Base-by-base conservation (phyloP, 2,329 filamentous ascomycete species). In the Rutstroemia sp. region DNA sequence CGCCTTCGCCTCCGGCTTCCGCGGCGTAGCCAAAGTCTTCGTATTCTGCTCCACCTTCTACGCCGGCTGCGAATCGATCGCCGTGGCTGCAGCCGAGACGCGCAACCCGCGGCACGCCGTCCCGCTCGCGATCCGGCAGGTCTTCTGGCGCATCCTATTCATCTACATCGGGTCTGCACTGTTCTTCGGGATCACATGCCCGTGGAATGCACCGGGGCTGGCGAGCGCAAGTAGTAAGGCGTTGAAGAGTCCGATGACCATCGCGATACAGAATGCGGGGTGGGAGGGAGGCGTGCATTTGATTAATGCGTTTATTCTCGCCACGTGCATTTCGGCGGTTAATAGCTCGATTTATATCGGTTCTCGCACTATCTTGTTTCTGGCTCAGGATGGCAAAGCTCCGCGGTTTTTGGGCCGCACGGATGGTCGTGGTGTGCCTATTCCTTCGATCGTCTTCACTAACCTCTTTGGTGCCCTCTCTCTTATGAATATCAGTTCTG, bases 91-190 rank as follows among this genome's bases (percentile, higher is more conserved):
- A 6, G 78, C 76, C 44, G 78, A 81, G 61, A 78, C 76, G 12
- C 71, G 75, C 17, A 78, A 78, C 58, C 76, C 76, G 0, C 64
- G 68, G 21, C 70, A 69, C 34, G 75, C 74, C 5, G 74, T 78
- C 2, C 76, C 76, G 0, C 65, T 69, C 14, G 91, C 91, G 7
- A 84, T 94, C 65, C 94, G 92, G 73, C 90, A 95, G 69, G 89
- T 95, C 17, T 95, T 95, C 72, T 96, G 91, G 91, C 86, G 91
- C 65, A 95, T 95, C 66, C 82, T 85, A 4, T 78, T 94, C n/a
- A 58, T 96, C 74, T 96, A 95, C 73, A 78, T 96, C 74, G 86
- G 86, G 38, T 80, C 79, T 8, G 86, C 86, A 34, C 81, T 90
- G 67, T 89, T 89, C 73, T 88, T 87, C 58, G 86, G 87, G 8